Percentiles rank a stretch among this genome's conserved stretches.
Conservation (phyloP, 2,329 filamentous ascomycete species). For the Microdochium bolleyi region DNA sequence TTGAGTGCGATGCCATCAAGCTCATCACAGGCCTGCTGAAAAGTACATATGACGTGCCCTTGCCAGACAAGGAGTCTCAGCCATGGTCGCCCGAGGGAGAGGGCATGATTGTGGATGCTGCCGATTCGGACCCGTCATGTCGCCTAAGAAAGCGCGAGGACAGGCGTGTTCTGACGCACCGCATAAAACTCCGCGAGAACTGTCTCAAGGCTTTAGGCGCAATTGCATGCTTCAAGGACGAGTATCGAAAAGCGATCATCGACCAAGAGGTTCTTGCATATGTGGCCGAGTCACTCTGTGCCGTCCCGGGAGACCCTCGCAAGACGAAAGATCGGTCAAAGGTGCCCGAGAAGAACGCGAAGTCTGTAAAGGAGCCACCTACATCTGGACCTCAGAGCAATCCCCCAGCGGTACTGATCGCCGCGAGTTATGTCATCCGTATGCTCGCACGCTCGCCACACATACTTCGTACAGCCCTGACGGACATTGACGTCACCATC, state of each 20-base stretch:
- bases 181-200: constrained; percentile 68
- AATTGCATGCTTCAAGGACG: constrained; percentile 72
- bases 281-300: constrained; percentile 70
- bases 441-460: constrained; percentile 80
- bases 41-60: constrained; percentile 39
- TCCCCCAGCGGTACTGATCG: constrained; percentile 55
- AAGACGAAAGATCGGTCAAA: constrained; percentile 31
- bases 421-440: constrained; percentile 74
- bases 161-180: constrained; percentile 54
- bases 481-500: constrained; percentile 74
- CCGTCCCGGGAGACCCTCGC: constrained; percentile 44
- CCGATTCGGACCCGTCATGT: constrained; percentile 26
- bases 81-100: constrained; percentile 27
- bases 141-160: constrained; percentile 55
- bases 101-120: constrained; percentile 16
- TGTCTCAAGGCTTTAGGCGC: constrained; percentile 75
- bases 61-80: constrained; percentile 17
- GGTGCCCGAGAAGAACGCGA: constrained; percentile 22
- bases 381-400: not conserved
- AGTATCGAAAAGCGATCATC: constrained; percentile 74
- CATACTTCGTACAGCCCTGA: constrained; percentile 75
- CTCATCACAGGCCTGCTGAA: constrained; percentile 40
- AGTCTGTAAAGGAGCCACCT: constrained; percentile 27
- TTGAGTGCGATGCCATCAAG: constrained; percentile 50
- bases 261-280: constrained; percentile 74